Evolutionary conservation across 768 basidiomycete genomes (phyloP), one percentile per base, ranked within the genome.

Genomic region (Pulveroboletus sp.): DNA sequence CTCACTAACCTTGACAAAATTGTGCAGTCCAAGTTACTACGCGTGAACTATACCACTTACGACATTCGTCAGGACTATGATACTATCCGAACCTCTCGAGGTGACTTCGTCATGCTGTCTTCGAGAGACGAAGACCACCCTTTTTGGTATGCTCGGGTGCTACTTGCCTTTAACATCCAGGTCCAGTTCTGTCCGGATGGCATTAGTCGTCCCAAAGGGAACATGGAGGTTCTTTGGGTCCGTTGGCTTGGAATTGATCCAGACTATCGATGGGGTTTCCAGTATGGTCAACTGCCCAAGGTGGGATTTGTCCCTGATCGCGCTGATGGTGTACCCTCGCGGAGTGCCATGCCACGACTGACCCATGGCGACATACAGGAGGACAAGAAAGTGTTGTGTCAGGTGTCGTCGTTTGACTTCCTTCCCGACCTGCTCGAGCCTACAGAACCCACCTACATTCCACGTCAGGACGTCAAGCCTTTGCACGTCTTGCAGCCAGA

Each of bases 401-500:
- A n/a, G n/a, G n/a, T n/a, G n/a, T n/a, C n/a, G n/a, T n/a, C n/a
- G n/a, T 82, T 77, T 52, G 86, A 97, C 67, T 95, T 92, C 73
- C 77, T 97, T 4, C 90, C 92, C 0, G 93, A 97, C 60, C 77
- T 92, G 16, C 79, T 90, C 69, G 73, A 69, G 53, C 62, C 78
- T 45, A 72, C 73, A 0, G 75, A 83, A 59, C 70, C 78, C 62
- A 72, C 74, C 11, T 82, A 76, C 67, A 78, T 79, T 51, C 78
- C 72, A 13, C 77, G 91, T 21, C 73, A 76, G 20, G 87, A 85
- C 56, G 38, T 94, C 50, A 94, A 91, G 64, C 91, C 94, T 9
- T 69, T 94, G 43, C 87, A 92, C 56, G 70, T 95, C 60, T 66
- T 84, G 1, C 94, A 97, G 63, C 92, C 93, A 2, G 87, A 94